Base-by-base conservation (phyloP, 2,329 filamentous ascomycete species). In the Ascosphaera aggregata region DNA sequence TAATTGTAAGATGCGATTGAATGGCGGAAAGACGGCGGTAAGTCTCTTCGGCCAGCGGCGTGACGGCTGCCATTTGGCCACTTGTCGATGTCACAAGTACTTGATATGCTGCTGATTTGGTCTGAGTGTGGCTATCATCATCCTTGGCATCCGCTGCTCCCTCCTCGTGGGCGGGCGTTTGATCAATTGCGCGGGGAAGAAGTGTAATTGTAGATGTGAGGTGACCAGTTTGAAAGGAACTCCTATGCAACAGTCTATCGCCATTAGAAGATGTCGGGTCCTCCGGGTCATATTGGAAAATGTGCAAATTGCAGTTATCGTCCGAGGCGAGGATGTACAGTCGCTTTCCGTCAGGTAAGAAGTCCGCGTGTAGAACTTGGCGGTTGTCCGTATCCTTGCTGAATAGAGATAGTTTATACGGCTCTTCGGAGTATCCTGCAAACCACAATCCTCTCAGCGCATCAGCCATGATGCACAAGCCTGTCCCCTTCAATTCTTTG, bases 361-460 rank as follows among this genome's bases (percentile, higher is more conserved):
- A 86, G 42, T 95, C 86, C 1, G 80, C 81, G 4, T 76, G 70
- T 24, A 91, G 57, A 16, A 91, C 71, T 49, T 89, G 80, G 48
- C 94, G 64, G 34, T 71, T 71, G 16, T 79, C 76, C 31, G 76
- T 69, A 48, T 78, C 81, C 58, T 94, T 94, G 34, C 85, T 84
- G 46, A 95, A 84, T 2, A 94, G 67, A 44, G 84, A 78, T 73
- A 98, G 84, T 47, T 80, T 85, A 54, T 95, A 98, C 1, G 89
- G 89, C 51, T 95, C 89, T 59, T 98, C 86, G 7, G 80, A 89
- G 52, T 94, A 98, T 0, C 89, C 89, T 0, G 81, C 80, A 47
- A 98, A 91, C 84, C 89, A 95, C 2, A 95, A 66, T 0, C 89
- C 89, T 60, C 93, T 93, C 53, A 89, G 74, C 0, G 79, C 80